phyloP scores from a whole-genome alignment of 257 asterid genomes.

The Schizonepeta tenuifolia region DNA sequence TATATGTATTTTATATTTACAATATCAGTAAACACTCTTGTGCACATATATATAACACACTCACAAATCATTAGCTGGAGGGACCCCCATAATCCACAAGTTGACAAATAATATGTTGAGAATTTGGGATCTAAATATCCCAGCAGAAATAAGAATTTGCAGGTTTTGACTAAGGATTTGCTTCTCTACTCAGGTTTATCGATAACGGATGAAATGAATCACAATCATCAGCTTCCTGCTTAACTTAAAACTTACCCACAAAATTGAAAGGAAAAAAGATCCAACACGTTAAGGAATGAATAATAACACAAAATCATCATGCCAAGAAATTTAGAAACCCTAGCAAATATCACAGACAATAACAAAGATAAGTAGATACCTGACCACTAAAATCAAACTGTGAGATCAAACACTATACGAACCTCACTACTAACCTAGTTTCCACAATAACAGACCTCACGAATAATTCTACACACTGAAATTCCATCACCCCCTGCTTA shows the following conservation, averaged over 20 bases:
- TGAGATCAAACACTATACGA: constrained; percentile 27
- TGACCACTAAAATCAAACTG: neutral
- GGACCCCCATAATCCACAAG: too few relatives aligned
- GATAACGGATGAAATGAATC: neutral
- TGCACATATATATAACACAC: too few relatives aligned
- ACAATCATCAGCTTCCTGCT: neutral
- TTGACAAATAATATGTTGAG: neutral
- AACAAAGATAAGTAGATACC: constrained; percentile 4
- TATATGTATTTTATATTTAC: neutral
- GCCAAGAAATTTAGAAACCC: constrained; percentile 8
- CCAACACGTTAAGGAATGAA: neutral
- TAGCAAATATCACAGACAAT: constrained; percentile 14
- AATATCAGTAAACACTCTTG: neutral
- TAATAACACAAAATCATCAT: neutral
- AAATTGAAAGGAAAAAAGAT: too few relatives aligned
- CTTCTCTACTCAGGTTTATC: neutral
- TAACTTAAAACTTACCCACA: neutral
- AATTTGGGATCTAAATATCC: neutral
- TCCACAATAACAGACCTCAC: constrained; percentile 17
- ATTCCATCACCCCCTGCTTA: constrained; percentile 1
- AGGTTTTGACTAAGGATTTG: constrained; percentile 1
- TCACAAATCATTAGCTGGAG: too few relatives aligned
- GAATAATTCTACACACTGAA: neutral
- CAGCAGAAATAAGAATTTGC: neutral
- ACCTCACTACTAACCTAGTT: constrained; percentile 5